Evolutionary conservation across 202 grass and related monocot genomes (phyloP).

Genomic region (Digitaria exilis): DNA sequence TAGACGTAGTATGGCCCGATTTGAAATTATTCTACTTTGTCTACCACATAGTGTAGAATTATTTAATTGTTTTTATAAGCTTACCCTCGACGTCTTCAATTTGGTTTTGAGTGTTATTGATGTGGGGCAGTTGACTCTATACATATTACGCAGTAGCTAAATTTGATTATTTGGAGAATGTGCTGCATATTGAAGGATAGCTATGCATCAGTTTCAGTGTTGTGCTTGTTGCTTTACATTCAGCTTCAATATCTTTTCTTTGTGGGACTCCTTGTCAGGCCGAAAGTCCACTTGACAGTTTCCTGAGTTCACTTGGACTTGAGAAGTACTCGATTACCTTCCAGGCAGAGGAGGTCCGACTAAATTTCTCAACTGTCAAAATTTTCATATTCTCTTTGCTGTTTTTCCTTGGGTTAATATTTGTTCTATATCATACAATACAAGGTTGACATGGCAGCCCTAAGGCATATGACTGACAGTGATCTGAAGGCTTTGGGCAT

Average conservation of each 20-base stretch:
- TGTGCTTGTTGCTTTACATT: constrained; percentile 19
- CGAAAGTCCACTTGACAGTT: constrained; percentile 76
- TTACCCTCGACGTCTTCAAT: background rate
- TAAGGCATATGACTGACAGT: constrained; percentile 90
- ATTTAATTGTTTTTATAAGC: background rate
- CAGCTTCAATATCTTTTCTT: constrained; percentile 32
- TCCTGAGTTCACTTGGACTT: constrained; percentile 87
- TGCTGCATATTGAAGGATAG: background rate
- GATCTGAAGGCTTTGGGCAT: constrained; percentile 96
- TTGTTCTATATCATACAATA: constrained; percentile 39
- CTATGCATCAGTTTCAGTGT: background rate
- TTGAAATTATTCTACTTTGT: constrained; percentile 10
- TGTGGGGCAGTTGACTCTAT: background rate
- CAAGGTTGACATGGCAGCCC: constrained; percentile 95
- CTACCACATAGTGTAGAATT: background rate
- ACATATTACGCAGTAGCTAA: background rate
- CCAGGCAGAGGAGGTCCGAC: constrained; percentile 91
- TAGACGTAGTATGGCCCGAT: background rate
- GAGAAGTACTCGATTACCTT: constrained; percentile 92
- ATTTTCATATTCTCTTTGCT: background rate
- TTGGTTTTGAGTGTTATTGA: background rate
- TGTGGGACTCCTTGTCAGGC: constrained; percentile 45
- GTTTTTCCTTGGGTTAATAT: constrained; percentile 30
- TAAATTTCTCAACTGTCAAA: constrained; percentile 12
- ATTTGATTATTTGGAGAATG: constrained; percentile 33